These are phyloP conservation scores for Gryganskiella cystojenkinii DNA, from an alignment of 192 early-diverging fungal species.

Conservation along the genomic window DNA sequence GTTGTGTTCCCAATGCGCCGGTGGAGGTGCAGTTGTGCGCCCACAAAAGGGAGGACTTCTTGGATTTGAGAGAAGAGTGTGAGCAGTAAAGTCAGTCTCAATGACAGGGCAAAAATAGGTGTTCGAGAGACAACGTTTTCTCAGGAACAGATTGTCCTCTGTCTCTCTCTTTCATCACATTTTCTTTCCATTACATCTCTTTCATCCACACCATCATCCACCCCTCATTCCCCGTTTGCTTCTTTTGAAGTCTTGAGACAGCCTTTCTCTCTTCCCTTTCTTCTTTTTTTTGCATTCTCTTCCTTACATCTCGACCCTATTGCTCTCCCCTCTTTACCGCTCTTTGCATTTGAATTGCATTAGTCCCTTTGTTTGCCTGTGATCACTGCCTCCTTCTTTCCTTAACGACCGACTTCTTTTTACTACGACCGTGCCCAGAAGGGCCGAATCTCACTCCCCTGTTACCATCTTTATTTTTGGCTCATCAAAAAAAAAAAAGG, in stretches of 20 bases:
- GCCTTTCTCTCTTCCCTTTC: neutral
- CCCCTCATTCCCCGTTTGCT: neutral
- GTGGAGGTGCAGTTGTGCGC: too few relatives aligned
- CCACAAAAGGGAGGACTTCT: too few relatives aligned
- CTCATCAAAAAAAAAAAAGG: slow-evolving; percentile 7
- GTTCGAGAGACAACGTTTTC: too few relatives aligned
- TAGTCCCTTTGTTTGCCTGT: neutral
- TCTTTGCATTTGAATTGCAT: neutral
- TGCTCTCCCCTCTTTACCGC: neutral
- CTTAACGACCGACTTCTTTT: too few relatives aligned
- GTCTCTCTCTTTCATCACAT: neutral
- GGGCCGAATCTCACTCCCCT: neutral
- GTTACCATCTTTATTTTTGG: neutral
- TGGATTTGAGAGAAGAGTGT: too few relatives aligned
- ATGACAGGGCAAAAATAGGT: too few relatives aligned
- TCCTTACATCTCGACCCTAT: neutral
- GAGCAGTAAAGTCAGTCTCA: too few relatives aligned
- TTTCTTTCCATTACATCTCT: too few relatives aligned
- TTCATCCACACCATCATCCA: too few relatives aligned
- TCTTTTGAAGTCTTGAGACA: too few relatives aligned
- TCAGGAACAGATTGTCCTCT: neutral
- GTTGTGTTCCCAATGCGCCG: too few relatives aligned
- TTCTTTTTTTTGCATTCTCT: neutral
- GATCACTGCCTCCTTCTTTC: neutral
- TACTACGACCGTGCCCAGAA: too few relatives aligned